Evolutionary conservation across 2,329 filamentous ascomycete species (phyloP).

Genomic region (Phyllosticta citrichinensis): DNA sequence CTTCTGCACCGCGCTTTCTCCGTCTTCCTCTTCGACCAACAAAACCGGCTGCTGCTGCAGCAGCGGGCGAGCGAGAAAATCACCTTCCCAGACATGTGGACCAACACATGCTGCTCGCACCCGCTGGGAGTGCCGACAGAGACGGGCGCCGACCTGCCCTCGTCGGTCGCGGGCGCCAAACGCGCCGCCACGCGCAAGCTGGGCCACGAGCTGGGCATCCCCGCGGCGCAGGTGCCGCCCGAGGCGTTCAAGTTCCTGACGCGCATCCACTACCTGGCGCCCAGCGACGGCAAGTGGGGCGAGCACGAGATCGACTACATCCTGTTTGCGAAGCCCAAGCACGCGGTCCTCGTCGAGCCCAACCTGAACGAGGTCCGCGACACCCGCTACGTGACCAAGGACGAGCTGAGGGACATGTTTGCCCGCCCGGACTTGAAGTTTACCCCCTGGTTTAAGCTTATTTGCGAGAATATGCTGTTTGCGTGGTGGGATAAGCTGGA

Average conservation of each 20-base stretch:
- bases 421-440: conserved; percentile 70
- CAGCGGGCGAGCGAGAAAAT: conserved; percentile 96
- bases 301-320: conserved; percentile 99
- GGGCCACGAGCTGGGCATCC: conserved; percentile 89
- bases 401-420: conserved; percentile 79
- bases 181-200: conserved; percentile 87
- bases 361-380: conserved; percentile 87
- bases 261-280: conserved; percentile 94
- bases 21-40: conserved; percentile 91
- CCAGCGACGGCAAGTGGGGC: conserved; percentile 95
- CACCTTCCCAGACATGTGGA: conserved; percentile 99
- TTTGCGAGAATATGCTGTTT: conserved; percentile 94
- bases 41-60: conserved; percentile 87
- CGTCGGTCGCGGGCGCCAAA: conserved; percentile 78
- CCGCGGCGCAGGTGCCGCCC: conserved; percentile 75
- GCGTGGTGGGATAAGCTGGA: conserved; percentile 92
- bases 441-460: conserved; percentile 98
- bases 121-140: conserved; percentile 85
- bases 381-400: conserved; percentile 71
- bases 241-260: conserved; percentile 92
- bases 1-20: conserved; percentile 96
- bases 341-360: conserved; percentile 70
- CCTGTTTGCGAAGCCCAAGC: conserved; percentile 73
- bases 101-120: conserved; percentile 98
- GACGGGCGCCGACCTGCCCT: conserved; percentile 71